Evolutionary conservation across 1,284 basidiomycete species (phyloP), one percentile per base, ranked within the genome.

Genomic region (Apiotrichum sp.): DNA sequence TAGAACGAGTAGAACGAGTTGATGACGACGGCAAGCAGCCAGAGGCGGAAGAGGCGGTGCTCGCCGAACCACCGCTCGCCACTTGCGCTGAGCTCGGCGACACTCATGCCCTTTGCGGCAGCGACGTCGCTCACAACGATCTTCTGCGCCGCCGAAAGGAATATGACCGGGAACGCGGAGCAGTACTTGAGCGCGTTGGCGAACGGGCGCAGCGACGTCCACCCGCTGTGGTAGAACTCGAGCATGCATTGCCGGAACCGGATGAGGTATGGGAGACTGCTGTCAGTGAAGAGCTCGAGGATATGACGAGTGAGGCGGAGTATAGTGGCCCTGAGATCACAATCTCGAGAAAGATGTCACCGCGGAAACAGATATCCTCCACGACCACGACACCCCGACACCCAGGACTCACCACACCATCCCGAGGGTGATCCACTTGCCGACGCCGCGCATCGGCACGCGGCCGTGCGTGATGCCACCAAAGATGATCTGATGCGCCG

Each of bases 1-100:
- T 92, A 99, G 75, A 96, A 98, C 6, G 92, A 95, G 76, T 91
- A 99, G 45, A 90, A 74, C 1, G 93, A 95, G 75, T 98, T 98
- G 65, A 96, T 74, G 13, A 83, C 80, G 32, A 92, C 93, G 10
- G 87, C 83, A 31, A 93, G 74, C 13, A 97, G 74, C 96, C 93
- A 95, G 52, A 95, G 76, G 54, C 86, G 81, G 77, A 93, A 93
- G 16, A 93, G 76, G 1, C 81, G 81, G 68, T 87, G 84, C 66
- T 89, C 85, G 50, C 85, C 85, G 66, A 85, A 84, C 88, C 87
- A 89, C 35, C 82, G 74, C 57, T 80, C 66, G 22, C 65, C 79
- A 13, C 73, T 69, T 14, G 69, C 72, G 14, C 75, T 74, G 11
- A 75, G 58, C 53, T 74, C 68, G 48, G 65, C 65, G 7, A 71